These are phyloP conservation scores for Xylaria sp. DNA, from an alignment of 2,329 filamentous ascomycete genomes.

Conservation along the genomic window DNA sequence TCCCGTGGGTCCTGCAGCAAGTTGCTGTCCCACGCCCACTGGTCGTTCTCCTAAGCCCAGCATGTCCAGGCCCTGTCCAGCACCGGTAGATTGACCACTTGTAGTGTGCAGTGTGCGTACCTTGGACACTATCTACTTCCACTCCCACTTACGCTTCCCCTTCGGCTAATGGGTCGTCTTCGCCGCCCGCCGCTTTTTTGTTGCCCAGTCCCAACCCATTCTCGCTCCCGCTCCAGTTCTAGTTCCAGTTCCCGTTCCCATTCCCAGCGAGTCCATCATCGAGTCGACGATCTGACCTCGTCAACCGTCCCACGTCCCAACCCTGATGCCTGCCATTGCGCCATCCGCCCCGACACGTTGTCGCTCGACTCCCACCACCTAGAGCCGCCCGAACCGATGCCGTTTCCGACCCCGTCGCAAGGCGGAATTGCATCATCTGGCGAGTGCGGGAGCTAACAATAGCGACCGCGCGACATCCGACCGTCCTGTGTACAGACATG, in stretches of 20 bases:
- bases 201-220: not conserved
- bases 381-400: slow-evolving; percentile 24
- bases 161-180: slow-evolving; percentile 4
- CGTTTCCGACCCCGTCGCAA: slow-evolving; percentile 25
- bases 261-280: not conserved
- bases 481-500: slow-evolving; percentile 30
- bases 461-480: slow-evolving; percentile 23
- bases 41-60: not conserved
- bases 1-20: not conserved
- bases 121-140: not conserved
- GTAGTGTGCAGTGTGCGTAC: not conserved
- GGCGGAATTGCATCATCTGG: slow-evolving; percentile 25
- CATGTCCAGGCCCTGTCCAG: not conserved
- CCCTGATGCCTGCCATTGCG: slow-evolving; percentile 24
- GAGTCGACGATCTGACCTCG: slow-evolving; percentile 8
- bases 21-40: not conserved
- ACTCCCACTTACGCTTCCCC: no score
- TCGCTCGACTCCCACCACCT: slow-evolving; percentile 4
- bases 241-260: not conserved
- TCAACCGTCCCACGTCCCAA: not conserved
- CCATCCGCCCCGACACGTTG: slow-evolving; percentile 9
- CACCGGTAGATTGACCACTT: not conserved
- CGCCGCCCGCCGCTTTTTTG: not conserved
- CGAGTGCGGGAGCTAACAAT: slow-evolving; percentile 27
- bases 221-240: not conserved